Evolutionary conservation across 805 yeast species (phyloP), one percentile per base, ranked within the genome.

Genomic region (Sugiyamaella marilandica): DNA sequence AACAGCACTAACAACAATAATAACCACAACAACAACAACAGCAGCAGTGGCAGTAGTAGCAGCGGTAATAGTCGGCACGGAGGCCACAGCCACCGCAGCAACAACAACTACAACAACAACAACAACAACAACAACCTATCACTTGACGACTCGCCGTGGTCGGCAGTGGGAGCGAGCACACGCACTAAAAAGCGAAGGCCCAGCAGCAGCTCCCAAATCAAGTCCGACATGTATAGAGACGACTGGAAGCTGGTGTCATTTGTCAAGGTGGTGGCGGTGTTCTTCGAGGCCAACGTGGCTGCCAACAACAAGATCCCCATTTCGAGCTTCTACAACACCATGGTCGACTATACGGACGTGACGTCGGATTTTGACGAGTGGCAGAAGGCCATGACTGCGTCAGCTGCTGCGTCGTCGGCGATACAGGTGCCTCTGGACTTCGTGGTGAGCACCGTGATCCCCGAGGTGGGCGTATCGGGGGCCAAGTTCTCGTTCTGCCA

Each of bases 201-300:
- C 29, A 53, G 50, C 36, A 24, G 24, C 41, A 16, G 46, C 24
- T 24, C 47, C 7, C 51, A 55, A n/a, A 61, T 65, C 33, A 58
- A 58, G 45, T 65, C 82, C 4, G 77, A 77, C 39, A 82, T 80
- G 59, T 91, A 91, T 65, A 84, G 87, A 0, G 76, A 78, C 55
- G 90, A 87, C 62, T 92, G 97, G 96, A 90, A 85, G 57, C 71
- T 91, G 33, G 73, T 77, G 50, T 75, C 88, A 0, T 88, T 90
- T 0, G 82, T 86, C 1, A 72, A 78, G 26, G 70, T 84, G 1
- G 68, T 86, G 59, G 75, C 81, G 0, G 63, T 81, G 13, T 75
- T 85, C 26, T 78, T 79, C 62, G 68, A 70, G 41, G 84, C 87
- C 0, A 84, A 83, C 57, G 49, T 47, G 11, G 54, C 55, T 18